Evolutionary conservation across 768 basidiomycete species (phyloP).

Genomic region (Auriculariales sp.): DNA sequence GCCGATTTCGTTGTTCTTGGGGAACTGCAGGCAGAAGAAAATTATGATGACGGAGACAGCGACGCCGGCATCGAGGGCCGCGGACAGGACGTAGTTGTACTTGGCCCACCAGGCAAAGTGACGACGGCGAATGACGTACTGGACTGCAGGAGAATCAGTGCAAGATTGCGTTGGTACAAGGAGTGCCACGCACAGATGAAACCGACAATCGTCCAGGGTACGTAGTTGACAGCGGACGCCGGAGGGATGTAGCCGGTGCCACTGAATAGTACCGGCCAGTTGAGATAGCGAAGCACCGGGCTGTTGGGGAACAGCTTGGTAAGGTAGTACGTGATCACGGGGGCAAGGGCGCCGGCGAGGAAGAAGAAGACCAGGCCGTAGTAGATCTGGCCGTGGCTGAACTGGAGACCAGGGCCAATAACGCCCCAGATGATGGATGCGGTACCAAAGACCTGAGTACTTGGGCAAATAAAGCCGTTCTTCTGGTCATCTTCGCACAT

Average conservation of each 20-base stretch:
- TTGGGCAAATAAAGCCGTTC: conserved; percentile 21
- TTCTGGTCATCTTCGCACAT: conserved; percentile 41
- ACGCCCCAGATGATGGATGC: conserved; percentile 51
- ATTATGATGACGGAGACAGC: conserved; percentile 52
- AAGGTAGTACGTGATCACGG: conserved; percentile 37
- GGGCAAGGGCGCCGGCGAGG: conserved; percentile 55
- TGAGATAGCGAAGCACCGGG: conserved; percentile 28
- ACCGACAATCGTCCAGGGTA: conserved; percentile 49
- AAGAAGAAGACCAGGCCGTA: conserved; percentile 53
- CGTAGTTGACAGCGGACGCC: conserved; percentile 54
- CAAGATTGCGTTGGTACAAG: too few relatives aligned
- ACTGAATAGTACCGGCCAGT: conserved; percentile 43
- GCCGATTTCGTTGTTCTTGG: conserved; percentile 16
- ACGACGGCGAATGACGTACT: conserved; percentile 41
- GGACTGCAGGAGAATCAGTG: conserved; percentile 22
- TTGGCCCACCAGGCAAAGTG: conserved; percentile 59
- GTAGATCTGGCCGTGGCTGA: conserved; percentile 50
- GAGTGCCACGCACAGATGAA: too few relatives aligned
- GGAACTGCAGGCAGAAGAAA: conserved; percentile 32
- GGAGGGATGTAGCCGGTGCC: conserved; percentile 50
- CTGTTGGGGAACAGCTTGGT: conserved; percentile 48
- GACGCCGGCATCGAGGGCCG: conserved; percentile 61
- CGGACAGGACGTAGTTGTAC: conserved; percentile 49
- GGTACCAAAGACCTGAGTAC: conserved; percentile 20
- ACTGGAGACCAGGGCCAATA: conserved; percentile 58